These are phyloP conservation scores for Elaeis guineensis DNA, from an alignment of 176 grass and related monocot genomes.

Conservation along the genomic window DNA sequence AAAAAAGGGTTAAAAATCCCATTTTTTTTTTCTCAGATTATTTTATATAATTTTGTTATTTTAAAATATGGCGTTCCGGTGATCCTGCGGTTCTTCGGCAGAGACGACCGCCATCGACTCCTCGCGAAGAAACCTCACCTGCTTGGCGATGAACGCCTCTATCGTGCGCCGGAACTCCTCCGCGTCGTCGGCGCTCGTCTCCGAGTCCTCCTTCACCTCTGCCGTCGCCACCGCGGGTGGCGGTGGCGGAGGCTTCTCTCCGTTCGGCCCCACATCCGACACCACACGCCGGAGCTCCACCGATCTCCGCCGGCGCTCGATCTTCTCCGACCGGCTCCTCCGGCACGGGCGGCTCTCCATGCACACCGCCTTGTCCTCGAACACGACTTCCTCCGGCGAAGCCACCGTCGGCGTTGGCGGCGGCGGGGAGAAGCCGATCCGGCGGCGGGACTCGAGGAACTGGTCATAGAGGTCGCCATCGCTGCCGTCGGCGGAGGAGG, in stretches of 20 bases:
- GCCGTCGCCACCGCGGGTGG: too few species aligned
- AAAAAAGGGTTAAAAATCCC: too few species aligned
- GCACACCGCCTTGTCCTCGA: conserved; percentile 17
- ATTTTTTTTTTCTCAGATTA: too few species aligned
- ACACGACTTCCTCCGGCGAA: conserved; percentile 1
- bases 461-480: conserved; percentile 3
- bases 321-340: not conserved
- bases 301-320: not conserved
- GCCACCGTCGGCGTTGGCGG: not conserved
- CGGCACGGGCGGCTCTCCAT: not conserved
- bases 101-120: not conserved
- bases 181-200: conserved; percentile 1
- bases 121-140: not conserved
- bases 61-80: too few species aligned
- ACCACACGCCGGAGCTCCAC: not conserved
- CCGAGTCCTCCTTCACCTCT: not conserved
- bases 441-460: not conserved
- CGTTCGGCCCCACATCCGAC: not conserved
- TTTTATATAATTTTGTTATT: too few species aligned
- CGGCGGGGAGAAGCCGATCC: not conserved
- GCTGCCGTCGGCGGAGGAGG: not conserved
- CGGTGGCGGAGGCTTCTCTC: too few species aligned
- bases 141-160: conserved; percentile 14
- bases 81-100: not conserved
- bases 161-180: conserved; percentile 15